Evolutionary conservation across 495 filamentous ascomycete species (phyloP), one percentile per base, ranked within the genome.

Genomic region (Amniculicola lignicola): DNA sequence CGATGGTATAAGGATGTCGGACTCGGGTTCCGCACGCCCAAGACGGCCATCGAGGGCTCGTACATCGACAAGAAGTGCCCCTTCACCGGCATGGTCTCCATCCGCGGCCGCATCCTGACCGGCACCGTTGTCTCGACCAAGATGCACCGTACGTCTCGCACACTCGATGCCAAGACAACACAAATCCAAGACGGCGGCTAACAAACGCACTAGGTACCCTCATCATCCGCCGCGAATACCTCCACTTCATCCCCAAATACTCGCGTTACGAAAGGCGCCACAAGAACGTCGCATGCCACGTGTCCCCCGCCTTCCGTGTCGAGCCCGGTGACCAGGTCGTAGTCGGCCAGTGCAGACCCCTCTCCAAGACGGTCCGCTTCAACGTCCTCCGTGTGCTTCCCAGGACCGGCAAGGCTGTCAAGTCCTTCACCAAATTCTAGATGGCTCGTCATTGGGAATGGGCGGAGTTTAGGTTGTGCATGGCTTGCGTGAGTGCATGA

Each of bases 51-150:
- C 81, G 90, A 96, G 78, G 93, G 93, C 72, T 85, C 74, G 73
- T 99, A 96, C 80, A 99, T 99, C 75, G 93, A 99, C 84, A 96
- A 99, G 86, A 99, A 99, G 82, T 99, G 93, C 85, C 93, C 93
- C 67, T 99, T 97, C 85, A 95, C 89, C 63, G 94, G 94, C 72
- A 78, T 88, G 71, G 90, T 97, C 69, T 95, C 90, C 66, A 96
- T 97, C 82, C 93, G 93, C 79, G 93, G 93, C 73, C 91, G 93
- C 91, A 96, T 99, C 86, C 81, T 99, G 63, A 96, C 92, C 70
- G 93, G 93, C 70, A 94, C 88, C 72, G 93, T 99, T 68, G 88
- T 97, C 72, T 96, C 90, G 61, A 99, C 94, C 74, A 96, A 96
- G 87, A 96, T 96, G 91, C 91, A 96, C 86, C 86, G 91, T 73